Evolutionary conservation across 257 asterid species (phyloP), one percentile per base, ranked within the genome.

Genomic region (Striga asiatica): DNA sequence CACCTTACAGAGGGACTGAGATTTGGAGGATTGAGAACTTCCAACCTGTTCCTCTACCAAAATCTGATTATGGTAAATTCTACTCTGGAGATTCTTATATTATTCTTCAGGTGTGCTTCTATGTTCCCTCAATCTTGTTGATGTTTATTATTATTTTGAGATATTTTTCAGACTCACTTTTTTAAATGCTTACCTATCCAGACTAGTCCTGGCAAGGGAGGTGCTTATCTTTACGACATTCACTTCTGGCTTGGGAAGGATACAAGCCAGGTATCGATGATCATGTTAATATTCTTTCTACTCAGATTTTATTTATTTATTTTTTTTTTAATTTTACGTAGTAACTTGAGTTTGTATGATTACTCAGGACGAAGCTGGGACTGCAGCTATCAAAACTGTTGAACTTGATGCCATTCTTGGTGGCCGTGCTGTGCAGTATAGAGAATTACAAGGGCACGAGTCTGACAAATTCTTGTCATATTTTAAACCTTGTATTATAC

Each of bases 241-340:
- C 94, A 89, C 71, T 89, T 85, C 76, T 89, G 97, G 97, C 85
- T 91, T 51, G 98, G 98, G 61, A 91, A 86, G 75, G 95, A 91
- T 67, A 87, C 98, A 71, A 91, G 96, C 76, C 95, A 89, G 82
- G 97, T 89, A 52, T 39, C 8, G 8, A 29, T 29, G 9, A 29
- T 29, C n/a, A n/a, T n/a, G n/a, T 0, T 41, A 8, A 4, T 56
- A n/a, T 23, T 28, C 42, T 53, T 47, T 54, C 28, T 7, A n/a
- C 17, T 28, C 27, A 12, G 39, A n/a, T 31, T 8, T 37, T 34
- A 13, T 61, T 67, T 18, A 8, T n/a, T 38, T 50, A 14, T 58
- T 49, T 42, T 7, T 13, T 3, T n/a, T 2, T 38, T 38, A 3
- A 38, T 0, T 6, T 16, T 41, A n/a, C n/a, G n/a, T n/a, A n/a